These are phyloP conservation scores for Jatropha multifida DNA, from an alignment of 441 rosid species.

Conservation along the genomic window DNA sequence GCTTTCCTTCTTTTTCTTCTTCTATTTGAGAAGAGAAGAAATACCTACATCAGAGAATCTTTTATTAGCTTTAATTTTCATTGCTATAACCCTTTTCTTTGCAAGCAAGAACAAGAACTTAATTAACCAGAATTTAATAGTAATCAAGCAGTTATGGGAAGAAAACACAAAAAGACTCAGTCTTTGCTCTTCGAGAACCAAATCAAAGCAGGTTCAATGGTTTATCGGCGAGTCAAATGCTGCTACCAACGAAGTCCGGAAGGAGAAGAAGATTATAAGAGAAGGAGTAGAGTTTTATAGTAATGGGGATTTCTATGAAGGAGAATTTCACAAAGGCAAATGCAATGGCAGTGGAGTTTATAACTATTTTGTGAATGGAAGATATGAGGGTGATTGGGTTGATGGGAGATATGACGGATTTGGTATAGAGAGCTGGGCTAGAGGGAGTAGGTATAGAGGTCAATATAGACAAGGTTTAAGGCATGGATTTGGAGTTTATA, in stretches of 20 bases:
- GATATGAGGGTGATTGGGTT: constrained; percentile 93
- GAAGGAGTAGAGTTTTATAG: constrained; percentile 93
- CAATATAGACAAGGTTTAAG: constrained; percentile 76
- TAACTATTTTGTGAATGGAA: constrained; percentile 69
- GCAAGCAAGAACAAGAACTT: constrained; percentile 66
- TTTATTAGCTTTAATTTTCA: constrained; percentile 63
- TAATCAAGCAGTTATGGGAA: constrained; percentile 47
- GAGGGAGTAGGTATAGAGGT: constrained; percentile 88
- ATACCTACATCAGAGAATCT: constrained; percentile 77
- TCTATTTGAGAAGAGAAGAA: constrained; percentile 56
- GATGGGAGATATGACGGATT: constrained; percentile 88
- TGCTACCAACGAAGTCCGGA: constrained; percentile 20
- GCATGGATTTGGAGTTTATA: constrained; percentile 75
- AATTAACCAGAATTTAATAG: constrained; percentile 41
- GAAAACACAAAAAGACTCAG: constrained; percentile 37
- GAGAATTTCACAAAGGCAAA: constrained; percentile 77
- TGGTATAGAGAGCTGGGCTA: constrained; percentile 91
- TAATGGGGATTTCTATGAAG: constrained; percentile 91
- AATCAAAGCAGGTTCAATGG: constrained; percentile 65
- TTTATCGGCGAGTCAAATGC: constrained; percentile 63
- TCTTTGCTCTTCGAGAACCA: constrained; percentile 34
- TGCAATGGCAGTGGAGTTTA: constrained; percentile 96
- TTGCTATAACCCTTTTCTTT: constrained; percentile 74
- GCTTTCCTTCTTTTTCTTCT: constrained; percentile 44
- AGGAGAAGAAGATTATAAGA: constrained; percentile 35